These are phyloP conservation scores for Colletotrichum sublineola DNA, from an alignment of 2,329 filamentous ascomycete species.

Conservation along the genomic window DNA sequence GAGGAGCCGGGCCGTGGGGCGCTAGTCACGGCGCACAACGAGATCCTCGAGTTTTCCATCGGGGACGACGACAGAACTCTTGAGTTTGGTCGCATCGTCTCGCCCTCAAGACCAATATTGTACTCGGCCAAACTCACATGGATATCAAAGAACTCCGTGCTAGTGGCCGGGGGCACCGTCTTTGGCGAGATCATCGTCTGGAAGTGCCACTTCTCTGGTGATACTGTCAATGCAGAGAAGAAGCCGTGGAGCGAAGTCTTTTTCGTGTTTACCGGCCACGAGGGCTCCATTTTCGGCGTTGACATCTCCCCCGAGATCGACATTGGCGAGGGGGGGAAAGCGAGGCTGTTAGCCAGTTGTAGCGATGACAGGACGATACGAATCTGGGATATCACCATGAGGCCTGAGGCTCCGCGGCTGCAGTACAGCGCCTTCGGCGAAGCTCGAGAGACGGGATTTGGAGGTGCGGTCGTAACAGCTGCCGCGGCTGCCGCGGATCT, in stretches of 20 bases:
- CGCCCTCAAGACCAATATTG: constrained; percentile 84
- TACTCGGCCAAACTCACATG: constrained; percentile 85
- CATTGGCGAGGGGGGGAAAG: constrained; percentile 53
- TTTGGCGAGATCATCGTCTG: constrained; percentile 96
- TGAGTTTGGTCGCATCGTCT: constrained; percentile 64
- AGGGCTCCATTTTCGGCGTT: constrained; percentile 94
- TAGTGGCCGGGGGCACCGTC: constrained; percentile 90
- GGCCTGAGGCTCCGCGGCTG: constrained; percentile 45
- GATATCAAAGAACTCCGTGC: constrained; percentile 68
- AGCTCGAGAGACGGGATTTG: constrained; percentile 73
- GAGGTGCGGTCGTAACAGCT: constrained; percentile 51
- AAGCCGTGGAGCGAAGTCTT: constrained; percentile 58
- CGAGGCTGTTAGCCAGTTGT: constrained; percentile 85
- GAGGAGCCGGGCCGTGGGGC: constrained; percentile 60
- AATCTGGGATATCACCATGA: constrained; percentile 84
- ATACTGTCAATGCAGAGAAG: constrained; percentile 20
- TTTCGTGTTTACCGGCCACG: constrained; percentile 76
- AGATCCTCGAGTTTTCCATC: constrained; percentile 69
- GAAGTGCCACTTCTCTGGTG: constrained; percentile 70
- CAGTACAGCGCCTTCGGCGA: constrained; percentile 48
- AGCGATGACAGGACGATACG: constrained; percentile 94
- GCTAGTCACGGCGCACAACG: constrained; percentile 89
- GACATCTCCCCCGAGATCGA: constrained; percentile 74
- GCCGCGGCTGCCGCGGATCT: constrained; percentile 46
- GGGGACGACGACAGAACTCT: constrained; percentile 49